Conservation (phyloP, 352 stramenopile species). For the Globisporangium spiculum region DNA sequence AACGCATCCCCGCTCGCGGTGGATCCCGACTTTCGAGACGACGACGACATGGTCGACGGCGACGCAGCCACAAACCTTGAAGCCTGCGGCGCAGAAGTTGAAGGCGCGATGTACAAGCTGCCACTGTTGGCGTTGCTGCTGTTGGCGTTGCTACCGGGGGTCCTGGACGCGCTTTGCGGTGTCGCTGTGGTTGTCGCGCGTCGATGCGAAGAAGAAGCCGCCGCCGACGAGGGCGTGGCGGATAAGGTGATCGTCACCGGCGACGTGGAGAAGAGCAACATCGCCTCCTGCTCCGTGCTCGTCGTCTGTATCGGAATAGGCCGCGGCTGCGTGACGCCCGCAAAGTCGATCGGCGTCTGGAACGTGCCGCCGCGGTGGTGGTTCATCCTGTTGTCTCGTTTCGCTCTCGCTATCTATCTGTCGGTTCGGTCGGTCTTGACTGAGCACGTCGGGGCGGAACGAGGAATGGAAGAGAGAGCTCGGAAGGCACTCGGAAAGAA, state of each 20-base stretch:
- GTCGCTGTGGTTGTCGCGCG: neutral
- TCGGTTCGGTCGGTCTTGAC: neutral
- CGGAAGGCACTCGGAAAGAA: neutral
- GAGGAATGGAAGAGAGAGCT: conserved; percentile 10
- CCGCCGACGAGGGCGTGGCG: neutral
- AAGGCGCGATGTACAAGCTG: conserved; percentile 6
- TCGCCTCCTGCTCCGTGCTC: conserved; percentile 5
- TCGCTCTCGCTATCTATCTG: neutral
- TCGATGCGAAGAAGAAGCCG: neutral
- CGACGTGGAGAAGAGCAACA: conserved; percentile 17
- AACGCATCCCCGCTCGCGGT: conserved; percentile 8
- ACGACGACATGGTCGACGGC: conserved; percentile 9
- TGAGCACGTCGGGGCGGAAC: conserved; percentile 13
- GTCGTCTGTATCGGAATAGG: neutral
- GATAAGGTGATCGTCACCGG: conserved; percentile 11
- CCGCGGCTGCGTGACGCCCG: conserved; percentile 5
- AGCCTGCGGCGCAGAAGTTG: conserved; percentile 10
- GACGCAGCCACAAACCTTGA: conserved; percentile 5
- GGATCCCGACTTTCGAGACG: conserved; percentile 8
- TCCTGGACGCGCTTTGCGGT: neutral
- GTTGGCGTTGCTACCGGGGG: neutral
- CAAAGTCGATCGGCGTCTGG: neutral
- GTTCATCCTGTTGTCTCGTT: neutral
- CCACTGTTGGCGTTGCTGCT: neutral
- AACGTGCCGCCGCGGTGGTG: neutral